Percentiles rank a stretch among this genome's conserved stretches.
phyloP scores from a whole-genome alignment of 768 basidiomycete genomes.

The Boletales sp. region DNA sequence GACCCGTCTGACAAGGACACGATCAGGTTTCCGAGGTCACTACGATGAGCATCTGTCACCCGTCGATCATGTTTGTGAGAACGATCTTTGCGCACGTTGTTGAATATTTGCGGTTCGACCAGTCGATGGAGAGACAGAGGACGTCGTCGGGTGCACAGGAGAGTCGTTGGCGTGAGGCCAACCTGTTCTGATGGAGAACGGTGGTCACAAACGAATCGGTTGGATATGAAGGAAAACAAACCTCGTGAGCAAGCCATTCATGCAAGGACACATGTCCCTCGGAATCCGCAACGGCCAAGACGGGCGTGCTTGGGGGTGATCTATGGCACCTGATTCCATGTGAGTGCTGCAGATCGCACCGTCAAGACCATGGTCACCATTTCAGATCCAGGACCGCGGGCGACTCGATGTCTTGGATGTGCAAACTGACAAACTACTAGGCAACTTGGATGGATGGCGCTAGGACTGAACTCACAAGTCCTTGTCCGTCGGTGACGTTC shows the following conservation, averaged over 20 bases:
- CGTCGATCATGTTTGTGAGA: not conserved
- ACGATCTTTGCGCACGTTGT: conserved; percentile 37
- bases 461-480: conserved; percentile 33
- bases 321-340: conserved; percentile 54
- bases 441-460: not conserved
- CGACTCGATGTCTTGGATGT: conserved; percentile 64
- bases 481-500: conserved; percentile 33
- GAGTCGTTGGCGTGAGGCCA: conserved; percentile 41
- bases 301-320: conserved; percentile 36
- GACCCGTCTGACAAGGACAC: conserved; percentile 82
- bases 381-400: conserved; percentile 93
- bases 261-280: conserved; percentile 74
- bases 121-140: conserved; percentile 90
- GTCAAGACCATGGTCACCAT: conserved; percentile 56
- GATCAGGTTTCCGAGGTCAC: conserved; percentile 55
- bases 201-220: not conserved
- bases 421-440: conserved; percentile 35
- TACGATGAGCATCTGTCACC: conserved; percentile 22
- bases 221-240: conserved; percentile 16
- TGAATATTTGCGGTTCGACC: conserved; percentile 69
- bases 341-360: conserved; percentile 3
- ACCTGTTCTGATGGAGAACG: conserved; percentile 32
- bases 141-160: conserved; percentile 50
- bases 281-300: conserved; percentile 79
- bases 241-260: conserved; percentile 50